phyloP scores from a whole-genome alignment of 345 rosid genomes.

The Acer campestre region DNA sequence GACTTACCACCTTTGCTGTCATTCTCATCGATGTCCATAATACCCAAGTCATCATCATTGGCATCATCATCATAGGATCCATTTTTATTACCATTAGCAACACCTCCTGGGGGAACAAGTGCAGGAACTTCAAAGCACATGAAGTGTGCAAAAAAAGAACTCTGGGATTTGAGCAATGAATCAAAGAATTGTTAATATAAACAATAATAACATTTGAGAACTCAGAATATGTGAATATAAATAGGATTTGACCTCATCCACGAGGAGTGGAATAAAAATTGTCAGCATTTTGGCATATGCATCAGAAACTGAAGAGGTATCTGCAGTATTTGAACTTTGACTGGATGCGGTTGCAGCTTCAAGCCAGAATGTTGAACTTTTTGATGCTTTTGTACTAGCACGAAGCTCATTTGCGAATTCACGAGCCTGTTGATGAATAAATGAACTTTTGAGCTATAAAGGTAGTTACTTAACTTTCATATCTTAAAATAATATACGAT shows the following conservation, averaged over 20 bases:
- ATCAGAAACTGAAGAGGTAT: slow-evolving; percentile 92
- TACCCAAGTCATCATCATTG: slow-evolving; percentile 90
- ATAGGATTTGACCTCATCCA: slow-evolving; percentile 75
- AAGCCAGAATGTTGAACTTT: slow-evolving; percentile 94
- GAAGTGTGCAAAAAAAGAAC: slow-evolving; percentile 99
- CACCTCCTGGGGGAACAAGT: slow-evolving; percentile 85
- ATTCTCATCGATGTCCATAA: slow-evolving; percentile 88
- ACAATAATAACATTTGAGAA: slow-evolving; percentile 14
- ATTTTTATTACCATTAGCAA: slow-evolving; percentile 58
- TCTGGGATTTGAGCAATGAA: slow-evolving; percentile 58
- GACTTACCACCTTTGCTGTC: slow-evolving; percentile 70
- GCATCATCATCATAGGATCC: slow-evolving; percentile 53
- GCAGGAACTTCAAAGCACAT: slow-evolving; percentile 99
- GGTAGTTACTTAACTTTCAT: background rate
- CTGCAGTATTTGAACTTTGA: slow-evolving; percentile 67
- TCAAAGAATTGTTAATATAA: slow-evolving; percentile 19
- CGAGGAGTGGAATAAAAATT: slow-evolving; percentile 95
- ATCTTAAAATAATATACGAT: background rate
- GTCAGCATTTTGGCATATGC: slow-evolving; percentile 98
- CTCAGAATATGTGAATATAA: slow-evolving; percentile 16
- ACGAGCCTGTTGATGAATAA: slow-evolving; percentile 74
- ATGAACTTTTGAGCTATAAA: slow-evolving; percentile 6
- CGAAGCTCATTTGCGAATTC: slow-evolving; percentile 99
- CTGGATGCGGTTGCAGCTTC: slow-evolving; percentile 84
- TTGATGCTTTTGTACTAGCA: slow-evolving; percentile 96